These are phyloP conservation scores for Melaleuca quinquenervia DNA, from an alignment of 345 rosid genomes.

Conservation along the genomic window DNA sequence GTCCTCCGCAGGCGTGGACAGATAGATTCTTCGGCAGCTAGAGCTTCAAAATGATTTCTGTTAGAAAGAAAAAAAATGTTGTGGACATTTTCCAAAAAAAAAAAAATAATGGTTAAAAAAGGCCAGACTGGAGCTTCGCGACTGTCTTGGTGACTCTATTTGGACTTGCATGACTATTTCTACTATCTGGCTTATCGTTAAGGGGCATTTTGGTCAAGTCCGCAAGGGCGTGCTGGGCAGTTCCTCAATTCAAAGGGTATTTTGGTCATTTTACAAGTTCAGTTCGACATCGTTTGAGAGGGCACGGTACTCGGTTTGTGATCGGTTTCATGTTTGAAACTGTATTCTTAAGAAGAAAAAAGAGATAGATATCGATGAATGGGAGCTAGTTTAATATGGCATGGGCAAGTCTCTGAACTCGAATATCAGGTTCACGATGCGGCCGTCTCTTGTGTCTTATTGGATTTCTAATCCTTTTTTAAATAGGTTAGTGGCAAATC, in stretches of 20 bases:
- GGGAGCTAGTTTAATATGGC: too few relatives aligned
- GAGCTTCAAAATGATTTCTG: not conserved
- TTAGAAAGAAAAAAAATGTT: not conserved
- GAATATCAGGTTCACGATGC: too few relatives aligned
- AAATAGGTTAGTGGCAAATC: too few relatives aligned
- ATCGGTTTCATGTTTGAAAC: too few relatives aligned
- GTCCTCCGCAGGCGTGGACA: not conserved
- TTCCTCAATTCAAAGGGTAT: not conserved
- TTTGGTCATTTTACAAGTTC: not conserved
- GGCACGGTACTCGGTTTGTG: not conserved
- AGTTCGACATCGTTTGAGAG: not conserved
- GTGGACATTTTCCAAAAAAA: not conserved
- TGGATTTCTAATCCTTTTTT: too few relatives aligned
- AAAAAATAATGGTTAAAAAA: not conserved
- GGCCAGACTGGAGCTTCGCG: not conserved
- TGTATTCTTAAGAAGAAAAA: too few relatives aligned
- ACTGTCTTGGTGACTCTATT: not conserved
- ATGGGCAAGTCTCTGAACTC: too few relatives aligned
- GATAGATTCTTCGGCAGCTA: not conserved
- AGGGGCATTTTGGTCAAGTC: not conserved
- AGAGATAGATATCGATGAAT: too few relatives aligned
- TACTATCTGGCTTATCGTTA: not conserved
- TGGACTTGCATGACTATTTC: not conserved
- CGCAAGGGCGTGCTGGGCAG: not conserved
- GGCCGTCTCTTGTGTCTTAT: too few relatives aligned